These are phyloP conservation scores for Tetrastigma voinierianum DNA, from an alignment of 164 flowering plant species.

Conservation along the genomic window DNA sequence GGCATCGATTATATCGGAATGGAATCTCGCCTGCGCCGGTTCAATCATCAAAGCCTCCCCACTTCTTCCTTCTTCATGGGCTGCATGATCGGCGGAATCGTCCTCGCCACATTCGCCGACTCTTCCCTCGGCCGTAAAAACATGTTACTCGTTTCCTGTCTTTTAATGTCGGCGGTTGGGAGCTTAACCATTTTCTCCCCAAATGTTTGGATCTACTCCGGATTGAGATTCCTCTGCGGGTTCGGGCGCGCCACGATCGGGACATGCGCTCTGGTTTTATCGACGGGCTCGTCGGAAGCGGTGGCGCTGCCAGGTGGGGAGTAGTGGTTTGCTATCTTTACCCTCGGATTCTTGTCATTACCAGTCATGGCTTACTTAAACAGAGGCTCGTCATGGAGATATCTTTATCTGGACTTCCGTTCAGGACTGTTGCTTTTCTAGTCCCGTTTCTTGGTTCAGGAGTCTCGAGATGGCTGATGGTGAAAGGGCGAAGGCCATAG, in stretches of 20 bases:
- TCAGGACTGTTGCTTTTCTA: slow-evolving; percentile 27
- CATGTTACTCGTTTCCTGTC: slow-evolving; percentile 47
- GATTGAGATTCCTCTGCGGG: slow-evolving; percentile 45
- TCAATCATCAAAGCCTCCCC: slow-evolving; percentile 51
- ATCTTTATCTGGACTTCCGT: slow-evolving; percentile 51
- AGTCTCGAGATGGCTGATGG: slow-evolving; percentile 43
- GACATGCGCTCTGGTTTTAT: slow-evolving; percentile 49
- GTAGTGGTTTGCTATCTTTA: slow-evolving; percentile 52
- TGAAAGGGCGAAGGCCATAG: too few species aligned
- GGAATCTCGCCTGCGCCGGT: too few species aligned
- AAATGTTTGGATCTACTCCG: slow-evolving; percentile 42
- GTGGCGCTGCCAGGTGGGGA: slow-evolving; percentile 62
- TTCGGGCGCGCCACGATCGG: slow-evolving; percentile 60
- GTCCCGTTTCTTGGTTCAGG: slow-evolving; percentile 36
- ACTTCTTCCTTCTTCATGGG: slow-evolving; percentile 67
- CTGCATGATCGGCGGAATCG: slow-evolving; percentile 57
- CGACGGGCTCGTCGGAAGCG: slow-evolving; percentile 52
- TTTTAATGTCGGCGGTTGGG: slow-evolving; percentile 43
- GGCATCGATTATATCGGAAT: too few species aligned
- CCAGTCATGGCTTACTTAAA: slow-evolving; percentile 51
- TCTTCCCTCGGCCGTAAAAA: slow-evolving; percentile 69
- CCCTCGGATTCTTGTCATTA: slow-evolving; percentile 64
- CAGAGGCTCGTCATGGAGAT: slow-evolving; percentile 48
- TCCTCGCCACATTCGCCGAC: slow-evolving; percentile 63
- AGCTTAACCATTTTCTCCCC: too few species aligned